phyloP scores from a whole-genome alignment of 805 yeast genomes.

The Hagleromyces aurorensis region DNA sequence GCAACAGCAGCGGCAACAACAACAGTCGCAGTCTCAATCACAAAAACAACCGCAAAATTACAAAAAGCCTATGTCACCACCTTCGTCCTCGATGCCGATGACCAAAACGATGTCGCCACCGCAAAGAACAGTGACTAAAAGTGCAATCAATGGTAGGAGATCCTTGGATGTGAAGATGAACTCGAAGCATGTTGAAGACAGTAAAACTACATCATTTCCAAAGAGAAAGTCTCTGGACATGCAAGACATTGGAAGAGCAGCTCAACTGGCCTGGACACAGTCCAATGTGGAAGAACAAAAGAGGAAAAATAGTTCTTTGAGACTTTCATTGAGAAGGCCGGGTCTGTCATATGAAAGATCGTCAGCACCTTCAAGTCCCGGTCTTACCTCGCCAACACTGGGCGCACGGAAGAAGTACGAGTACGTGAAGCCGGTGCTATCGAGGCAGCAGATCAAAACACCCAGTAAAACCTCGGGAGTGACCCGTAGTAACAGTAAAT shows the following conservation, averaged over 20 bases:
- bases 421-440: constrained; percentile 15
- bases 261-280: constrained; percentile 19
- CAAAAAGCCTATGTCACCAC: constrained; percentile 3
- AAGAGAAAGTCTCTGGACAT: constrained; percentile 6
- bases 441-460: constrained; percentile 15
- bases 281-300: constrained; percentile 3
- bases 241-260: constrained; percentile 17
- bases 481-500: no score
- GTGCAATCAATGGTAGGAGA: constrained; percentile 9
- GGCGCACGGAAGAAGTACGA: constrained; percentile 15
- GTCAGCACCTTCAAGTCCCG: constrained; percentile 1
- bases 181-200: no score
- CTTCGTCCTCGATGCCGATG: not conserved
- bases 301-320: not conserved
- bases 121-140: no score
- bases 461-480: no score
- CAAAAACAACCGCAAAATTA: constrained; percentile 1
- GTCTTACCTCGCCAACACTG: no score
- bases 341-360: constrained; percentile 1
- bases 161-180: constrained; percentile 11
- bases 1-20: constrained; percentile 1
- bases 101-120: no score
- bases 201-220: constrained; percentile 1
- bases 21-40: not conserved
- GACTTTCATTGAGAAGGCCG: constrained; percentile 1